Evolutionary conservation across 2,329 filamentous ascomycete species (phyloP).

Genomic region (Plenodomus lindquistii): DNA sequence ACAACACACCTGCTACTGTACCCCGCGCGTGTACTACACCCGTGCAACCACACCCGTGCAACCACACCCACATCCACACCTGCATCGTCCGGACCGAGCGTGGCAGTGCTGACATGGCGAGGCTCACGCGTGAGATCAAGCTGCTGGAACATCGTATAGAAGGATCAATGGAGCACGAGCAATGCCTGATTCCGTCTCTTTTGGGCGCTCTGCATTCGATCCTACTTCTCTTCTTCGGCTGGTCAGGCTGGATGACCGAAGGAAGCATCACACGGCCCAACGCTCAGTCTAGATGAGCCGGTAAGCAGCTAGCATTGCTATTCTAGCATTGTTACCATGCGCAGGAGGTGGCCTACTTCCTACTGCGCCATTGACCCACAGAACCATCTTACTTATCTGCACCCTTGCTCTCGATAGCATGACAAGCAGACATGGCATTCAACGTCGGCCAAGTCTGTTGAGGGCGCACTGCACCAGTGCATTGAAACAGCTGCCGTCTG

Average conservation of each 20-base stretch:
- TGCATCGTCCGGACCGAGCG: background rate
- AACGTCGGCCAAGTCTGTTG: background rate
- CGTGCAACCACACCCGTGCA: slow-evolving; percentile 28
- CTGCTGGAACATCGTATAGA: slow-evolving; percentile 14
- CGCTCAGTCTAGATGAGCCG: slow-evolving; percentile 15
- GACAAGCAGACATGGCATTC: background rate
- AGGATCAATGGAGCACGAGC: slow-evolving; percentile 11
- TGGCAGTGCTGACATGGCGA: slow-evolving; percentile 17
- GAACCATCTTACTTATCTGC: background rate
- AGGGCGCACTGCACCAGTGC: background rate
- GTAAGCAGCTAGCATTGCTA: slow-evolving; percentile 6
- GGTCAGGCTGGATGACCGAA: too few species aligned
- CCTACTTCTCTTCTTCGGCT: background rate
- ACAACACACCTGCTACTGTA: slow-evolving; percentile 15
- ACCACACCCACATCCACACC: background rate
- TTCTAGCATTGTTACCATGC: slow-evolving; percentile 1
- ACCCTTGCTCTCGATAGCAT: background rate
- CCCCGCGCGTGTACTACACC: slow-evolving; percentile 16
- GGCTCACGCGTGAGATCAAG: slow-evolving; percentile 9
- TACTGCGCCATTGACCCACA: background rate
- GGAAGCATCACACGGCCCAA: slow-evolving; percentile 5
- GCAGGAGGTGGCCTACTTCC: background rate
- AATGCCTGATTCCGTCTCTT: background rate
- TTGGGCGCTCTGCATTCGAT: background rate
- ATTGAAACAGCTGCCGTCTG: slow-evolving; percentile 9